Evolutionary conservation across 257 asterid species (phyloP), one percentile per base, ranked within the genome.

Genomic region (Solanum clarkiae): DNA sequence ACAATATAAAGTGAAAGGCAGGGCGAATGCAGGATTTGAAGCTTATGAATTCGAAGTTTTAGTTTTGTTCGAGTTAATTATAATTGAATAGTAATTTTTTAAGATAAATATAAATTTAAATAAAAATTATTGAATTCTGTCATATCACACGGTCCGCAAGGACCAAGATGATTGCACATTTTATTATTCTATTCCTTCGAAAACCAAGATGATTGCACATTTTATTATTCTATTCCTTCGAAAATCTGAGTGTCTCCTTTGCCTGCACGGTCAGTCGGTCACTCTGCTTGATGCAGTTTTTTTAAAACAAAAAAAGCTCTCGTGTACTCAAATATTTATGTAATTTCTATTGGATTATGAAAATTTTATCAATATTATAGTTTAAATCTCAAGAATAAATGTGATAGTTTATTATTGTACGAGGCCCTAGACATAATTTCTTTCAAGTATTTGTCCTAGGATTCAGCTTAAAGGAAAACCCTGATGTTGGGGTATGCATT

Each of bases 191-290:
- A 74, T 47, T 51, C 4, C 60, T 49, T 29, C 0, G 24, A 24
- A 26, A 75, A 24, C 65, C 16, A 53, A 53, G 47, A 53, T 77
- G 17, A 51, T 53, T 29, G 65, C 16, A 0, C 6, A 51, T 40
- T 17, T 40, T 9, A 40, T 79, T 79, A 79, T 26, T 49, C 62
- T 47, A 74, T 47, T 51, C 4, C 60, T 49, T 29, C 0, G 24
- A 24, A 26, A 75, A 24, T 13, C 24, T 47, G 24, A 32, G n/a
- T 51, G 16, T 5, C 49, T 79, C 47, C 83, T 79, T 79, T 16
- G 65, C 83, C 83, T 79, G 82, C 83, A 79, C 65, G 83, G 83
- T 70, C 77, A 69, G 53, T 69, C 24, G 49, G 77, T 51, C 65
- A 79, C 83, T 79, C 83, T 79, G 16, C 1, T 79, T 79, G 62